A percentile compares a stretch with the other conserved stretches of the same genome.
Conservation (phyloP, 2,329 filamentous ascomycete genomes). For the Nakataea oryzae region DNA sequence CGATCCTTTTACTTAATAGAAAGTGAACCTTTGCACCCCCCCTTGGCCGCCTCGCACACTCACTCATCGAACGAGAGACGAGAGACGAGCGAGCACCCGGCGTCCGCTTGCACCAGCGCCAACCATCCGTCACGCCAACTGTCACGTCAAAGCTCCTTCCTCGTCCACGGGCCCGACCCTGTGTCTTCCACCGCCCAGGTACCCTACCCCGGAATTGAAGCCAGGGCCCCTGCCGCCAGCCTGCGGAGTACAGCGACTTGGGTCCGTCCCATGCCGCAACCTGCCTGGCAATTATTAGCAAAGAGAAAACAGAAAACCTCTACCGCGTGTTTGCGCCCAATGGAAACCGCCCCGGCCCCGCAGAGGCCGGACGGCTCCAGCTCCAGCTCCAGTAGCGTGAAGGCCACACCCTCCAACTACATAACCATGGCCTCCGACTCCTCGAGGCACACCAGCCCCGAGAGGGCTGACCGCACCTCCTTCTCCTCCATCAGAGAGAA, state of each 20-base stretch:
- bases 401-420: constrained; percentile 9
- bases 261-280: background rate
- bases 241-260: background rate
- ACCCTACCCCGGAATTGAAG: background rate
- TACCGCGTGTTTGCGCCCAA: background rate
- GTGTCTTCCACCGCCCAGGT: background rate
- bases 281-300: background rate
- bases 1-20: constrained; percentile 35
- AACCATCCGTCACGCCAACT: constrained; percentile 3
- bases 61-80: background rate
- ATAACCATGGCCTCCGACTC: constrained; percentile 14
- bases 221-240: background rate
- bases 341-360: background rate
- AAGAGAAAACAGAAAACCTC: background rate
- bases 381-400: background rate
- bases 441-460: constrained; percentile 15
- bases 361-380: background rate
- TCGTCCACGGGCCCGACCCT: background rate
- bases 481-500: constrained; percentile 54
- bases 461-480: constrained; percentile 36
- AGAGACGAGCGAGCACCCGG: background rate
- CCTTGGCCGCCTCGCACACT: background rate
- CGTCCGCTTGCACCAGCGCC: background rate
- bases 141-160: background rate
- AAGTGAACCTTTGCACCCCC: constrained; percentile 14